A percentile compares a stretch with the other conserved stretches of the same genome.
These are phyloP conservation scores for Russula griseocarnosa DNA, from an alignment of 768 basidiomycete genomes.

Conservation along the genomic window DNA sequence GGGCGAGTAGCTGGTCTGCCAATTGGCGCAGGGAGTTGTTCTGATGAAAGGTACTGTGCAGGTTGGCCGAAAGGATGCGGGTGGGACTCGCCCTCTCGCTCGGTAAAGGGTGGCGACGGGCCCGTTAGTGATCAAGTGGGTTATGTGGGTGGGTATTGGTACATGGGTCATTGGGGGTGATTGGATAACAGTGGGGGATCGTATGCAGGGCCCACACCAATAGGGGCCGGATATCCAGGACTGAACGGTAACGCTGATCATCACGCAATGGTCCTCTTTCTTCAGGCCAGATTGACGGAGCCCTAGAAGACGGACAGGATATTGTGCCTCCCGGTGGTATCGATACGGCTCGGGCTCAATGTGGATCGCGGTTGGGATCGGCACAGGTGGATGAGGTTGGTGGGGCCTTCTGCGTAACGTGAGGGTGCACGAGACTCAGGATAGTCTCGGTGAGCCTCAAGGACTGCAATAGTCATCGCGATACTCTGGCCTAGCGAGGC, in stretches of 20 bases:
- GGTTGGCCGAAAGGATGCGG: constrained; percentile 13
- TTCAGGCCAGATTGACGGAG: constrained; percentile 6
- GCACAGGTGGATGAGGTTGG: neutral
- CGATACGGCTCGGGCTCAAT: constrained; percentile 6
- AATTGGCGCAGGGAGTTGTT: constrained; percentile 8
- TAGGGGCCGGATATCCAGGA: constrained; percentile 4
- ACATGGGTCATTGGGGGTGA: constrained; percentile 9
- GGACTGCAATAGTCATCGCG: too few species aligned
- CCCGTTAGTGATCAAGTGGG: constrained; percentile 10
- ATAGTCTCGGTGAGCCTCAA: constrained; percentile 1
- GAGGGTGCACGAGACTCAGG: too few species aligned
- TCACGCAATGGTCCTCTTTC: constrained; percentile 3
- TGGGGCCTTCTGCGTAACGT: constrained; percentile 1
- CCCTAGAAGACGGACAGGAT: constrained; percentile 7
- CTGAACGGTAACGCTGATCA: too few species aligned
- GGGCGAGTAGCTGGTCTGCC: constrained; percentile 9
- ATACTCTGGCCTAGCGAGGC: constrained; percentile 5
- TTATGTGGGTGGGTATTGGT: neutral
- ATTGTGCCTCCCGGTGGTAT: neutral
- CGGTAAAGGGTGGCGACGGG: neutral
- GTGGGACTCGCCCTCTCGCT: constrained; percentile 7
- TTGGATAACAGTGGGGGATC: constrained; percentile 3
- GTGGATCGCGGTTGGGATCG: neutral
- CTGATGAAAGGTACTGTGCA: constrained; percentile 5
- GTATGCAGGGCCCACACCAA: constrained; percentile 4